Evolutionary conservation across 306 rosid species (phyloP).

Genomic region (Crataegus laevigata): DNA sequence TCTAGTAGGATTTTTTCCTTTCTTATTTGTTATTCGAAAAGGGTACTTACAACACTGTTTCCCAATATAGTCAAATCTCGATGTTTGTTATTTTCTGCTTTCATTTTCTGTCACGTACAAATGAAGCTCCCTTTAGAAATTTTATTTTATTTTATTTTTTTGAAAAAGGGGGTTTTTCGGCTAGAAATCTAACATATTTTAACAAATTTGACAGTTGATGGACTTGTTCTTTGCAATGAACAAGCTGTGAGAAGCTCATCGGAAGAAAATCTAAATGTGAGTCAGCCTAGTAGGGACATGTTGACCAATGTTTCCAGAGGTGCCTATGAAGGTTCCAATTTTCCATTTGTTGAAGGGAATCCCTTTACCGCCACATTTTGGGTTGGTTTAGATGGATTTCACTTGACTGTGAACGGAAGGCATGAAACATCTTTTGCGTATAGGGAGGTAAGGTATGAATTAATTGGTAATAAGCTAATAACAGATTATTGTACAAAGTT

Average conservation of each 20-base stretch:
- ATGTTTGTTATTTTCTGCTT: neutral
- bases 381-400: constrained; percentile 92
- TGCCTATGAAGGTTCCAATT: constrained; percentile 56
- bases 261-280: constrained; percentile 39
- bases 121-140: neutral
- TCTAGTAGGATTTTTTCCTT: neutral
- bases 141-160: too few species aligned
- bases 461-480: constrained; percentile 12
- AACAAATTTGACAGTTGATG: constrained; percentile 62
- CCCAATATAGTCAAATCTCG: neutral
- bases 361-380: constrained; percentile 83
- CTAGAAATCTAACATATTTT: constrained; percentile 25
- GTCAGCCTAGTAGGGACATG: constrained; percentile 38
- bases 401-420: constrained; percentile 86
- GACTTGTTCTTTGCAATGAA: constrained; percentile 81
- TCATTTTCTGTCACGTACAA: neutral
- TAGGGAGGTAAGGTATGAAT: constrained; percentile 81
- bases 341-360: constrained; percentile 75
- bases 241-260: constrained; percentile 52
- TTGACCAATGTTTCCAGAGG: constrained; percentile 53
- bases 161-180: neutral
- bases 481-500: neutral
- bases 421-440: constrained; percentile 92
- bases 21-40: neutral
- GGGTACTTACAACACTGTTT: neutral